These are phyloP conservation scores for Lojkania enalia DNA, from an alignment of 2,329 filamentous ascomycete species.

Conservation along the genomic window DNA sequence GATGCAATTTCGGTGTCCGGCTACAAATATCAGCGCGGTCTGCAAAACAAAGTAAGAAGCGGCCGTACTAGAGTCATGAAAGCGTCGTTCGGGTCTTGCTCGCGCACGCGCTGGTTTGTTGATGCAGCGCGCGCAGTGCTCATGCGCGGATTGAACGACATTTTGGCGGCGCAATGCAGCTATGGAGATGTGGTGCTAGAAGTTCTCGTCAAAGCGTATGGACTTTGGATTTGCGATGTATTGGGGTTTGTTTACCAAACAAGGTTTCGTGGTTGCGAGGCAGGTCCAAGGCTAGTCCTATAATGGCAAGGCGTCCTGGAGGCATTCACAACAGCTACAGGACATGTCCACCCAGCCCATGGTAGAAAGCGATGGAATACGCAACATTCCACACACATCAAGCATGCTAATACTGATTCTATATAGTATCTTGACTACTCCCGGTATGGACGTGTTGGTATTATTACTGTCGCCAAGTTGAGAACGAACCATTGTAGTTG, in stretches of 20 bases:
- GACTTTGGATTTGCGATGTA: background rate
- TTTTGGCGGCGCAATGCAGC: constrained; percentile 23
- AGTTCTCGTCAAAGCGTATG: too few relatives aligned
- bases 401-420: too few relatives aligned
- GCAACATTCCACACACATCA: too few relatives aligned
- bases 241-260: constrained; percentile 3
- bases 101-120: constrained; percentile 45
- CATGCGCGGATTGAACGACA: constrained; percentile 57
- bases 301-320: background rate
- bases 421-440: too few relatives aligned
- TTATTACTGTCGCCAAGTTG: too few relatives aligned
- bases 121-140: constrained; percentile 52
- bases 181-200: constrained; percentile 4
- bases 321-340: too few relatives aligned
- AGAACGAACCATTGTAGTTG: too few relatives aligned
- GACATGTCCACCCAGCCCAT: too few relatives aligned
- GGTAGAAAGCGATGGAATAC: too few relatives aligned
- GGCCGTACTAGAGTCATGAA: constrained; percentile 55
- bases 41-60: background rate
- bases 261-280: constrained; percentile 4
- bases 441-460: too few relatives aligned
- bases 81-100: constrained; percentile 51
- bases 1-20: constrained; percentile 82
- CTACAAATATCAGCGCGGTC: constrained; percentile 44
- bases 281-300: background rate